A percentile compares a stretch with the other conserved stretches of the same genome.
Evolutionary conservation across 2,329 filamentous ascomycete genomes (phyloP).

Genomic region (Aspergillus flavus): DNA sequence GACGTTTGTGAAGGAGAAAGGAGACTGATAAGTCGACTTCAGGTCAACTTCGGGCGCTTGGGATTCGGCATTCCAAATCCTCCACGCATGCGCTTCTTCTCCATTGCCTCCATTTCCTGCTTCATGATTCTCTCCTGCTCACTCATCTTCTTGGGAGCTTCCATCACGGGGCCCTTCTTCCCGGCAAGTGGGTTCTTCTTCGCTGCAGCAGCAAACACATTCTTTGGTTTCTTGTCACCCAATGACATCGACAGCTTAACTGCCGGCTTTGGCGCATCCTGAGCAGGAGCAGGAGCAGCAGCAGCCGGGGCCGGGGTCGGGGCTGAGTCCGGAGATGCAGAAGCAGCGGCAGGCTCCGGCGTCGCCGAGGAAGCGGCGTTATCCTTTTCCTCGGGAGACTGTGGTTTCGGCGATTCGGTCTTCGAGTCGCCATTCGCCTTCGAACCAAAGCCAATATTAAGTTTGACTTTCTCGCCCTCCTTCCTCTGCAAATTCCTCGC

Average conservation of each 20-base stretch:
- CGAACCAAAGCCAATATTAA: conserved; percentile 61
- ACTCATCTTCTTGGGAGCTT: conserved; percentile 79
- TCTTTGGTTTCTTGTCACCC: conserved; percentile 57
- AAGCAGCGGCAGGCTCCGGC: conserved; percentile 17
- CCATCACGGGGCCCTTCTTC: conserved; percentile 63
- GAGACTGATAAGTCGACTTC: conserved; percentile 1
- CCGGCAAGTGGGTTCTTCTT: conserved; percentile 72
- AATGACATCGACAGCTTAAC: conserved; percentile 66
- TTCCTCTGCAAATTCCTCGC: conserved; percentile 53
- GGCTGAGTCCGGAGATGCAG: conserved; percentile 16
- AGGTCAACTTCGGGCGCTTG: conserved; percentile 40
- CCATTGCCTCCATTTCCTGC: conserved; percentile 65
- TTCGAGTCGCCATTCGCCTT: conserved; percentile 31
- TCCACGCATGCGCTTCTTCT: conserved; percentile 61
- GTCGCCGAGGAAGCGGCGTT: conserved; percentile 11
- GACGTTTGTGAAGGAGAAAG: neutral
- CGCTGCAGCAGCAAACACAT: conserved; percentile 63
- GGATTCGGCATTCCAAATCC: conserved; percentile 33
- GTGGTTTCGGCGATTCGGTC: conserved; percentile 21
- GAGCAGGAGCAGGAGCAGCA: conserved; percentile 8
- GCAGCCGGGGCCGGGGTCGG: conserved; percentile 12
- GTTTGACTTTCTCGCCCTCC: conserved; percentile 74
- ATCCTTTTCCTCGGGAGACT: conserved; percentile 28
- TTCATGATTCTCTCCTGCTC: conserved; percentile 89
- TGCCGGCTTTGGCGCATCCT: conserved; percentile 23